A percentile compares a stretch with the other conserved stretches of the same genome.
Conservation (phyloP, 1,284 basidiomycete species). For the Macrocystidia cucumis region DNA sequence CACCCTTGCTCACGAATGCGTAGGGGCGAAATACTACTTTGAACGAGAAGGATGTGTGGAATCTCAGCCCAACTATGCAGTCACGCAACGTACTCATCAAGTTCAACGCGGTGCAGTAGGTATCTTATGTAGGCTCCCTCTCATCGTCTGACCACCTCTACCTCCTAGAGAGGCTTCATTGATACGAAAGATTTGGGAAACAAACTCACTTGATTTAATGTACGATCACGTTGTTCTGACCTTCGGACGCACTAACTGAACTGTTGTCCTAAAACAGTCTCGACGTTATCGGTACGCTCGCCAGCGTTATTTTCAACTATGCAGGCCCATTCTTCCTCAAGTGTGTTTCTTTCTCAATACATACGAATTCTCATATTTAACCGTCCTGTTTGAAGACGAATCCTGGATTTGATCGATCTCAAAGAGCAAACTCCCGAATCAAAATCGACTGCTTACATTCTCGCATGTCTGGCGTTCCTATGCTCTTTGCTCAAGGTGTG, state of each 20-base stretch:
- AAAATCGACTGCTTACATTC: constrained; percentile 61
- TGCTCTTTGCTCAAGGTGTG: constrained; percentile 45
- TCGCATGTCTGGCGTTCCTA: constrained; percentile 58
- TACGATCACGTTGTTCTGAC: constrained; percentile 14
- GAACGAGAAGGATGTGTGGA: constrained; percentile 65
- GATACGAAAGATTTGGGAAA: constrained; percentile 51
- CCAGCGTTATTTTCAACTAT: constrained; percentile 66
- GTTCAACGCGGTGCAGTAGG: constrained; percentile 39
- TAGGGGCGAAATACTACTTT: constrained; percentile 56
- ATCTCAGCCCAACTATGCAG: constrained; percentile 60
- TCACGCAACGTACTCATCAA: constrained; percentile 60
- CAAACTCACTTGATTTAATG: constrained; percentile 71
- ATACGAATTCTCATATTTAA: no score
- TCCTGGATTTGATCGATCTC: constrained; percentile 42
- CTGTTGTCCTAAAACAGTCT: constrained; percentile 25
- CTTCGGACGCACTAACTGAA: background rate
- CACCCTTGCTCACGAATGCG: background rate
- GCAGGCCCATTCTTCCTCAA: constrained; percentile 62
- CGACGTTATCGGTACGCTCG: constrained; percentile 58
- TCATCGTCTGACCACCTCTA: background rate
- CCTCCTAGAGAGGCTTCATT: constrained; percentile 39
- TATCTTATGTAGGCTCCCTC: constrained; percentile 2
- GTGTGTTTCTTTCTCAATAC: constrained; percentile 19
- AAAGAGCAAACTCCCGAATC: constrained; percentile 34
- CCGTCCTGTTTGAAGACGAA: constrained; percentile 9